These are phyloP conservation scores for Rhododendron griersonianum DNA, from an alignment of 148 eudicot genomes.

Conservation along the genomic window DNA sequence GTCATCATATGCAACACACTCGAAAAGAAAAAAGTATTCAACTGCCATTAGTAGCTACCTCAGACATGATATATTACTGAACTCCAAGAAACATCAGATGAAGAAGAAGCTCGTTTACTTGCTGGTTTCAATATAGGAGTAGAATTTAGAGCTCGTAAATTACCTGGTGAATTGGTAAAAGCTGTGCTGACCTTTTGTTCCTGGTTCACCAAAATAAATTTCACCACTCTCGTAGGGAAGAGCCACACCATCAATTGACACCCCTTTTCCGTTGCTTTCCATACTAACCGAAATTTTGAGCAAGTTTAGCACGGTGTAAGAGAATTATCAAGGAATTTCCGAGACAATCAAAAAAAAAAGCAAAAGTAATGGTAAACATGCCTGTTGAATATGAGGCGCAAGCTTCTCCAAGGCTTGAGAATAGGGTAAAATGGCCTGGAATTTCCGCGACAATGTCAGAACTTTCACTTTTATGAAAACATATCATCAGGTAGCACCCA, in stretches of 20 bases:
- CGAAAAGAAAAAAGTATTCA: no score
- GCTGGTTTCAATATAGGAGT: no score
- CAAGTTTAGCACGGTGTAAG: conserved; percentile 10
- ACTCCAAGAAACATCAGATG: not conserved
- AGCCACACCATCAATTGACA: conserved; percentile 76
- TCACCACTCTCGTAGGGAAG: conserved; percentile 91
- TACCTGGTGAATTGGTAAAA: conserved; percentile 99
- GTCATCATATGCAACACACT: no score
- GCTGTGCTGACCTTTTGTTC: conserved; percentile 99
- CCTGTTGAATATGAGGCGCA: conserved; percentile 98
- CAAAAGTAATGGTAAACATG: conserved; percentile 7
- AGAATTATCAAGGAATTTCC: not conserved
- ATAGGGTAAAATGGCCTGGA: no score
- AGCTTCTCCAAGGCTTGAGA: conserved; percentile 72
- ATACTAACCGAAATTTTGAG: conserved; percentile 67
- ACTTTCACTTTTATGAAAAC: no score
- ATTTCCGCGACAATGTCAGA: no score
- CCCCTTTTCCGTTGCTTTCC: conserved; percentile 99
- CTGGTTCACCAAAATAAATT: no score
- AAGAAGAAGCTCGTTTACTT: not conserved
- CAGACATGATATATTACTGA: not conserved
- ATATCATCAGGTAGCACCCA: no score
- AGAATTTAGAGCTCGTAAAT: not conserved
- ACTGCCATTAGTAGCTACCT: no score
- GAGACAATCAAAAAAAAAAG: not conserved